Conservation (phyloP, 768 basidiomycete species). For the Mycena maculata region DNA sequence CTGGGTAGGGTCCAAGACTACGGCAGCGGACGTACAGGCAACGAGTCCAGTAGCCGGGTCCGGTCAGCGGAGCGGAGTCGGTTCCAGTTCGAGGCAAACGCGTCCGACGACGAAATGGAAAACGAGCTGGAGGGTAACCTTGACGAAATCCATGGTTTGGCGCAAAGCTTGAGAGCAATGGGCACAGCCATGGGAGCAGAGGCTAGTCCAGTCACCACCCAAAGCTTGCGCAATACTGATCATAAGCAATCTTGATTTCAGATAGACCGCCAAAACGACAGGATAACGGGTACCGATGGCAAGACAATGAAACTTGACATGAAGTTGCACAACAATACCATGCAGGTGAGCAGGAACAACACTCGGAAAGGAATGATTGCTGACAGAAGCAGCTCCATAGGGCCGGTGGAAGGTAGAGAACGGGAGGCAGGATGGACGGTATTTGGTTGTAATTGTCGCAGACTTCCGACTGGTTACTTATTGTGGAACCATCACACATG, state of each 20-base stretch:
- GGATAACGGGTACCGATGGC: slow-evolving; percentile 66
- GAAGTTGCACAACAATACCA: slow-evolving; percentile 70
- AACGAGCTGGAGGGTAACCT: slow-evolving; percentile 82
- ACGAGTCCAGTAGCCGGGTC: neutral
- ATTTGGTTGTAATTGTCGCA: too few relatives aligned
- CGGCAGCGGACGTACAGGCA: slow-evolving; percentile 33
- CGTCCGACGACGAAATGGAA: slow-evolving; percentile 79
- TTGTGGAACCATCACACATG: too few relatives aligned
- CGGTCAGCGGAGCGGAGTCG: slow-evolving; percentile 58
- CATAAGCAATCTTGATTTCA: too few relatives aligned
- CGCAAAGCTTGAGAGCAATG: slow-evolving; percentile 68
- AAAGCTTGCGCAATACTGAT: too few relatives aligned
- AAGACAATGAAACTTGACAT: slow-evolving; percentile 71
- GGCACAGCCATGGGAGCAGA: slow-evolving; percentile 74
- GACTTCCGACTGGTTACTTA: too few relatives aligned
- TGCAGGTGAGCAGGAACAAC: slow-evolving; percentile 53
- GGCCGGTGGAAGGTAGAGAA: slow-evolving; percentile 2
- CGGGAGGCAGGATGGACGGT: too few relatives aligned
- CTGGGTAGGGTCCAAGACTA: neutral
- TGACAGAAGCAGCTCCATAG: slow-evolving; percentile 6
- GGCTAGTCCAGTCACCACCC: too few relatives aligned
- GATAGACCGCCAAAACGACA: slow-evolving; percentile 73
- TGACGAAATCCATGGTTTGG: slow-evolving; percentile 70
- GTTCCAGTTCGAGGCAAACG: slow-evolving; percentile 81
- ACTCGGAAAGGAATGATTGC: neutral